Conservation (phyloP, 2,329 filamentous ascomycete species). For the Fonsecaea pedrosoi region DNA sequence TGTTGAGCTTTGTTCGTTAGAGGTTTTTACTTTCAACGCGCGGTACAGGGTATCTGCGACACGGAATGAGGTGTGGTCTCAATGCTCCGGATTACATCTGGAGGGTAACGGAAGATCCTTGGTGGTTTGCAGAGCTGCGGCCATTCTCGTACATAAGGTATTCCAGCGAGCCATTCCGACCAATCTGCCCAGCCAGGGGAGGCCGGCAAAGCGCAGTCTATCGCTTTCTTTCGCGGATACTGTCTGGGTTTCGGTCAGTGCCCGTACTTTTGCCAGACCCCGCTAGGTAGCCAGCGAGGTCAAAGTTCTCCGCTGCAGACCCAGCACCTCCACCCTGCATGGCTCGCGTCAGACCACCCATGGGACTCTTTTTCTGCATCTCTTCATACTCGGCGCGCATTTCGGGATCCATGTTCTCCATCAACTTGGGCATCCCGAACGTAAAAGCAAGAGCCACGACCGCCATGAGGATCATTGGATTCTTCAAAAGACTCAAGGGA, state of each 20-base stretch:
- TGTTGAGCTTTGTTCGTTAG: background rate
- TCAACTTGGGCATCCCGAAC: conserved; percentile 90
- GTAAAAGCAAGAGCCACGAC: conserved; percentile 82
- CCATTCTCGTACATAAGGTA: background rate
- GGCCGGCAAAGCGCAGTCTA: conserved; percentile 5
- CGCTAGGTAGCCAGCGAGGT: conserved; percentile 72
- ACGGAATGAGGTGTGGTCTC: background rate
- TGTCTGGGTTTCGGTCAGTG: conserved; percentile 24
- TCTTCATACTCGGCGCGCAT: conserved; percentile 91
- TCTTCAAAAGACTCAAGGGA: conserved; percentile 82
- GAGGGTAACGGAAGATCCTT: background rate
- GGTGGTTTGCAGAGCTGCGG: background rate
- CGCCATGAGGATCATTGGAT: conserved; percentile 95
- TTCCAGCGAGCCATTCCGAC: background rate
- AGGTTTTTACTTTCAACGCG: background rate
- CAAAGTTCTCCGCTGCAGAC: conserved; percentile 66
- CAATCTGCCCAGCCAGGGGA: background rate
- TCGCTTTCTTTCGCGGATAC: conserved; percentile 35
- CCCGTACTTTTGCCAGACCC: conserved; percentile 50
- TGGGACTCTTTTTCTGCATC: conserved; percentile 77
- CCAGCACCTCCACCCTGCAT: conserved; percentile 59
- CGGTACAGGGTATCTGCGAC: background rate
- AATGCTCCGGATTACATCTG: background rate
- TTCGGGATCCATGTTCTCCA: conserved; percentile 99
- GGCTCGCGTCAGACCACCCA: conserved; percentile 64